Base-by-base conservation (phyloP, 805 yeast genomes). In the Lipomyces sp. region DNA sequence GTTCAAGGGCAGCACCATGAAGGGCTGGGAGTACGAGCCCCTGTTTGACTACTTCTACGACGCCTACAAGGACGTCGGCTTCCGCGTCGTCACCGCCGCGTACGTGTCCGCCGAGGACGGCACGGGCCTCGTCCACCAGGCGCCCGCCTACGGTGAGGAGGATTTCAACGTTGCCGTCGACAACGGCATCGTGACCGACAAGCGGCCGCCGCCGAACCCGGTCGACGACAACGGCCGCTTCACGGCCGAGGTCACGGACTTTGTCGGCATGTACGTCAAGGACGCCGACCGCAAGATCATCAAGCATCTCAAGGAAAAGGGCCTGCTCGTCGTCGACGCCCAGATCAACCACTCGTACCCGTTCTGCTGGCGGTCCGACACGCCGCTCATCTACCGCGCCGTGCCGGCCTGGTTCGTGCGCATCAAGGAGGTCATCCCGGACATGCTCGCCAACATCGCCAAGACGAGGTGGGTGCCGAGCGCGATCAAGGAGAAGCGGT, bases 331-430 rank as follows among this genome's bases (percentile, higher is more conserved):
- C 59, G 78, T 81, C 38, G 84, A 82, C 51, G 74, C 87, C 38
- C 98, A 93, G 76, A 77, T 90, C 61, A 82, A 83, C 73, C 99
- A 93, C 78, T 84, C 95, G 70, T 93, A 93, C 72, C 98, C 99
- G 64, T 93, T 93, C 84, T 93, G 99, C 76, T 93, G 99, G 99
- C 85, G 99, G 80, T 91, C 98, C 2, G 98, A 93, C 68, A 93
- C 99, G 28, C 99, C 99, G 47, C 81, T 93, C 68, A 71, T 93
- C 61, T 93, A 93, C 76, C 83, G 95, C 74, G 83, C 96, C 34
- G 97, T 93, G 60, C 98, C 99, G 45, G 91, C 98, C 31, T 93
- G 99, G 99, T 93, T 93, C 65, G 93, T 93, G 53, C 84, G 95
- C 68, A 85, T 93, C 50, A 81, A 79, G 61, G 90, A 87, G 49